phyloP scores from a whole-genome alignment of 257 asterid genomes.

The Agastache rugosa region DNA sequence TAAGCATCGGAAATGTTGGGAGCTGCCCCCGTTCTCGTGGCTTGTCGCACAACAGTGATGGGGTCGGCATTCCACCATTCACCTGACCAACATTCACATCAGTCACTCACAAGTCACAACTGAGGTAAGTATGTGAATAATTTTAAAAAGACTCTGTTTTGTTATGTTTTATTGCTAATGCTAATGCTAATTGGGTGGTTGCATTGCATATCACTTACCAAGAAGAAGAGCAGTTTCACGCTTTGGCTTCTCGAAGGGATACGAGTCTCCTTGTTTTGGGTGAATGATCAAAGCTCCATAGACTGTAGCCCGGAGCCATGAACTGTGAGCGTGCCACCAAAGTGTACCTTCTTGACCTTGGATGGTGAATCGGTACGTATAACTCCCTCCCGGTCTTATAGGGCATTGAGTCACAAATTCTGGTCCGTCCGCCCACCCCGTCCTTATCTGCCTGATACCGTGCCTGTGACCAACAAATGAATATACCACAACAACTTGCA shows the following conservation, averaged over 20 bases:
- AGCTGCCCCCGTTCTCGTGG: conserved; percentile 74
- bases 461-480: conserved; percentile 58
- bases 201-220: conserved; percentile 43
- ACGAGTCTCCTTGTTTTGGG: conserved; percentile 67
- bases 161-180: too few relatives aligned
- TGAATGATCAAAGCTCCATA: conserved; percentile 78
- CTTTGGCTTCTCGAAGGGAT: conserved; percentile 79
- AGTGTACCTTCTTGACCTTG: conserved; percentile 93
- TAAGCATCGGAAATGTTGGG: conserved; percentile 81
- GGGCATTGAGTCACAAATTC: conserved; percentile 94
- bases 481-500: neutral
- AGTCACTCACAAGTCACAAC: neutral
- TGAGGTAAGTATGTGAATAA: neutral
- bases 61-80: conserved; percentile 96
- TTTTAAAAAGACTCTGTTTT: neutral
- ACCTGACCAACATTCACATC: conserved; percentile 50
- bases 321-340: conserved; percentile 99
- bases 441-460: conserved; percentile 77
- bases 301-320: conserved; percentile 92
- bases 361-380: conserved; percentile 77
- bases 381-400: conserved; percentile 83
- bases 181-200: too few relatives aligned
- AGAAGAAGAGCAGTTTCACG: conserved; percentile 79
- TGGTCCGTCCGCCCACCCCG: conserved; percentile 94
- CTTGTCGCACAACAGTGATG: conserved; percentile 70